Base-by-base conservation (phyloP, 2,329 filamentous ascomycete species). In the Sporothrix schenckii region DNA sequence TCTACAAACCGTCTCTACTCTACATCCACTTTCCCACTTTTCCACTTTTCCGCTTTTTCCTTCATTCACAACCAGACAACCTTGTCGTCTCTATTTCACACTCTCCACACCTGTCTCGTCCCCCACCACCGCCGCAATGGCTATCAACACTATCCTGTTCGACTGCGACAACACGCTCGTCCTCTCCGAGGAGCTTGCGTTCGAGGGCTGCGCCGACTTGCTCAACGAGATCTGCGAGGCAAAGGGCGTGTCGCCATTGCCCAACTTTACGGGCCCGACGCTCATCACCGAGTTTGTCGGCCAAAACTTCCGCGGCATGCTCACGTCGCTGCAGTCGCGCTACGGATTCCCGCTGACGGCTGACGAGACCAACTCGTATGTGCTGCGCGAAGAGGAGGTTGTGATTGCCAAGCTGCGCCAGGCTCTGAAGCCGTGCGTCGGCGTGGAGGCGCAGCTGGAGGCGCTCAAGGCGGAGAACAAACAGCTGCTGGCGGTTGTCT, bases 301-400 rank as follows among this genome's bases (percentile, higher is more conserved):
- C 76, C 91, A 95, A 80, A 97, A 96, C 86, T 97, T 97, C 87
- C 92, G 93, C 75, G 92, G 92, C 81, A 97, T 97, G 92, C 89
- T 97, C 82, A 81, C 84, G 71, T 88, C 88, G 72, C 88, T 97
- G 72, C 89, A 93, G 80, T 83, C 88, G 80, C 90, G 91, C 80
- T 89, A 92, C 84, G 84, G 85, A 80, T 94, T 97, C 81, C 81
- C 85, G 68, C 87, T 97, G 81, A 76, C 81, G 34, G 80, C 85
- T 24, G 88, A 87, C 2, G 91, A 96, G 77, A 81, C 93, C 71
- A 89, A 95, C 76, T 79, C 78, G 53, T 96, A 92, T 79, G 92
- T 96, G 73, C 85, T 83, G 76, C 85, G 85, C 76, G 93, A 97
- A 81, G 91, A 96, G 78, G 91, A 92, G 77, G 88, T 89, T 74